A percentile compares a stretch with the other conserved stretches of the same genome.
Evolutionary conservation across 306 rosid species (phyloP).

Genomic region (Elaeagnus macrophylla): DNA sequence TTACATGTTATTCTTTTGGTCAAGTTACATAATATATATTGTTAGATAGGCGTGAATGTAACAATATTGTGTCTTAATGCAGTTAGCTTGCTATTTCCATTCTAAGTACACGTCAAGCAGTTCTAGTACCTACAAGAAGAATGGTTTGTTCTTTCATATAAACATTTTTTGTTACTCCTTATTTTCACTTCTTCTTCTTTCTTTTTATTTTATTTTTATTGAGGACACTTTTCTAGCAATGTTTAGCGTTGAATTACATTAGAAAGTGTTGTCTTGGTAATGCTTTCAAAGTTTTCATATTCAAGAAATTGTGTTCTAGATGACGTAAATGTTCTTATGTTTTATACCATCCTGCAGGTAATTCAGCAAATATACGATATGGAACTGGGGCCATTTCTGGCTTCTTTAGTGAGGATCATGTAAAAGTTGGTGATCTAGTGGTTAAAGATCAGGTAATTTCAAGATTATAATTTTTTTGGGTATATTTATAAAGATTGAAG

Average conservation of each 20-base stretch:
- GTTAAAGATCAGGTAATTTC: constrained; percentile 37
- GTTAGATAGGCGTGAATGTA: neutral
- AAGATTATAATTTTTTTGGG: neutral
- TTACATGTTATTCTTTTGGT: too few relatives aligned
- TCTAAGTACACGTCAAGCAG: constrained; percentile 40
- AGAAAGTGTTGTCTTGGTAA: neutral
- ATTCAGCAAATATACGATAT: constrained; percentile 39
- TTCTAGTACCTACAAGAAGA: constrained; percentile 41
- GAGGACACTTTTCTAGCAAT: too few relatives aligned
- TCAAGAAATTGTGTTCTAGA: neutral
- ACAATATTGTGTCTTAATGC: constrained; percentile 15
- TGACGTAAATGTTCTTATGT: constrained; percentile 1
- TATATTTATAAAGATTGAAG: neutral
- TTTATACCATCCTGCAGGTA: constrained; percentile 26
- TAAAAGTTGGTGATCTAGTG: constrained; percentile 42
- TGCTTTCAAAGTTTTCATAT: neutral
- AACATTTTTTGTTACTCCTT: neutral
- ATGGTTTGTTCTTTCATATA: constrained; percentile 25
- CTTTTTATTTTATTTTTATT: neutral
- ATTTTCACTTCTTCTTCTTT: neutral
- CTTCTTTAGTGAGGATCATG: constrained; percentile 41
- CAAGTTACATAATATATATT: too few relatives aligned
- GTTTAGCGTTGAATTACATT: neutral
- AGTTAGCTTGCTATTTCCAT: constrained; percentile 49
- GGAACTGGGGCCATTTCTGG: constrained; percentile 57